Evolutionary conservation across 257 asterid species (phyloP).

Genomic region (Penstemon barbatus): DNA sequence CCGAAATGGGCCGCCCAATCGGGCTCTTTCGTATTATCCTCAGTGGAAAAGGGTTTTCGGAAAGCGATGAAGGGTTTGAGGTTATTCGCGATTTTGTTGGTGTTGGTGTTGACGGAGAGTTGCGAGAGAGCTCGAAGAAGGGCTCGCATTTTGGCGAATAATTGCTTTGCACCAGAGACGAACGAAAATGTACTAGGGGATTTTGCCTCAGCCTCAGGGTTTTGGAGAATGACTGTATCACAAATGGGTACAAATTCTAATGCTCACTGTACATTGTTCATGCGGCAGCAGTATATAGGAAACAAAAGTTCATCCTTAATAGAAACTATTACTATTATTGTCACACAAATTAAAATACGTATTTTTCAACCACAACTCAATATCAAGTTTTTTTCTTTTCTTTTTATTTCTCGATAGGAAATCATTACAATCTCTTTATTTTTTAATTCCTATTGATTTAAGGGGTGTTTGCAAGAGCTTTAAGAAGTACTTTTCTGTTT

Average conservation of each 20-base stretch:
- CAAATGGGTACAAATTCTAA: background rate
- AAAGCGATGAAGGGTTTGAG: conserved; percentile 27
- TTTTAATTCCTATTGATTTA: no score
- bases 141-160: conserved; percentile 43
- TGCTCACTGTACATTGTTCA: background rate
- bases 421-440: no score
- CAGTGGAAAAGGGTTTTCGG: conserved; percentile 44
- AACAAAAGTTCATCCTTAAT: no score
- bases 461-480: no score
- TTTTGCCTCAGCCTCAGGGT: conserved; percentile 8
- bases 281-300: no score
- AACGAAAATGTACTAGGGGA: background rate
- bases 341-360: no score
- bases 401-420: no score
- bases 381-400: no score
- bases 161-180: background rate
- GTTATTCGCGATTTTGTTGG: conserved; percentile 12
- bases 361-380: no score
- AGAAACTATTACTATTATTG: no score
- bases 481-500: no score
- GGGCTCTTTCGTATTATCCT: conserved; percentile 19
- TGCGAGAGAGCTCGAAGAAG: conserved; percentile 50
- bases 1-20: conserved; percentile 60
- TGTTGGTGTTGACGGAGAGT: conserved; percentile 32
- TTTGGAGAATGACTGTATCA: background rate